Percentiles rank a stretch among this genome's conserved stretches.
Evolutionary conservation across 371 early-diverging fungal genomes (phyloP).

Genomic region (Mucor plumbeus): DNA sequence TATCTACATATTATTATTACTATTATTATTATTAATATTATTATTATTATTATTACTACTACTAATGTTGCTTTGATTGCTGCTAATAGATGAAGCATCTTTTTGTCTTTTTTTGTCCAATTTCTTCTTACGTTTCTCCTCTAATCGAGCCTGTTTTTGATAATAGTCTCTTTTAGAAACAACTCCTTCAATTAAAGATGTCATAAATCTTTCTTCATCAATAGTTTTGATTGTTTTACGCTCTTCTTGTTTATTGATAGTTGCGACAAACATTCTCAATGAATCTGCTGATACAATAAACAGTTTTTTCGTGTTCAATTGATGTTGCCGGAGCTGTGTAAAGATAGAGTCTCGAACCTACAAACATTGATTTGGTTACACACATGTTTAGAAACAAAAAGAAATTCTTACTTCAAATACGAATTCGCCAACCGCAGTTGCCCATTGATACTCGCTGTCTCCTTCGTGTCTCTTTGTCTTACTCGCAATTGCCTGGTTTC

Average conservation of each 20-base stretch:
- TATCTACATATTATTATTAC: no score
- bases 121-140: slow-evolving; percentile 15
- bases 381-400: background rate
- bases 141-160: slow-evolving; percentile 14
- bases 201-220: slow-evolving; percentile 49
- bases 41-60: background rate
- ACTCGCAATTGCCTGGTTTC: slow-evolving; percentile 39
- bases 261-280: slow-evolving; percentile 42
- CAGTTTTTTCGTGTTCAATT: slow-evolving; percentile 39
- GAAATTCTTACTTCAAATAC: slow-evolving; percentile 35
- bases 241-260: slow-evolving; percentile 37
- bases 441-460: slow-evolving; percentile 28
- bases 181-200: slow-evolving; percentile 47
- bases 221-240: slow-evolving; percentile 31
- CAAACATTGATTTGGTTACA: background rate
- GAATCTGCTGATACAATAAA: slow-evolving; percentile 51
- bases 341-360: slow-evolving; percentile 42
- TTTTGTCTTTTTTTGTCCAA: slow-evolving; percentile 1
- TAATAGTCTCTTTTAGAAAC: slow-evolving; percentile 33
- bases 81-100: background rate
- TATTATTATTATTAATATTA: no score
- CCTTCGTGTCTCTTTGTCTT: slow-evolving; percentile 35
- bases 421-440: slow-evolving; percentile 44
- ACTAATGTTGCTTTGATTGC: slow-evolving; percentile 6
- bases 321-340: slow-evolving; percentile 39